Evolutionary conservation across 2,329 filamentous ascomycete species (phyloP).

Genomic region (Colletotrichum orchidophilum): DNA sequence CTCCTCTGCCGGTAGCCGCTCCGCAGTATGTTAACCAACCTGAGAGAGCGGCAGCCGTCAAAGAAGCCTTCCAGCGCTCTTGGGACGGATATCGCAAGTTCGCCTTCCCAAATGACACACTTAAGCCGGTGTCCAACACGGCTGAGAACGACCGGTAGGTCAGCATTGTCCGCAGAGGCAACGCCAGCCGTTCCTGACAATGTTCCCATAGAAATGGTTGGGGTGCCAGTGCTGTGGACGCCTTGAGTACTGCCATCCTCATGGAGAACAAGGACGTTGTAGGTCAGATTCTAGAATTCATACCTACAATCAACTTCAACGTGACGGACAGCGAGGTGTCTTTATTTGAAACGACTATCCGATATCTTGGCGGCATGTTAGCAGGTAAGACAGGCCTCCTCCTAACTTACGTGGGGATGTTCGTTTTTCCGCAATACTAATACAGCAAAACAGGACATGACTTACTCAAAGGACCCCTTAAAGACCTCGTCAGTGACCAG

Average conservation of each 20-base stretch:
- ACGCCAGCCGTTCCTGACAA: constrained; percentile 31
- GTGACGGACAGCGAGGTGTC: constrained; percentile 70
- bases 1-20: not conserved
- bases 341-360: constrained; percentile 90
- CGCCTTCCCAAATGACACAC: constrained; percentile 81
- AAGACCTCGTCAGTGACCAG: constrained; percentile 53
- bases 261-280: constrained; percentile 78
- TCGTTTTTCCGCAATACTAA: not conserved
- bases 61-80: constrained; percentile 73
- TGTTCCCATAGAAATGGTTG: constrained; percentile 73
- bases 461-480: constrained; percentile 74
- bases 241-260: constrained; percentile 80
- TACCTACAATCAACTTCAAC: constrained; percentile 77
- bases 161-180: not conserved
- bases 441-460: constrained; percentile 64
- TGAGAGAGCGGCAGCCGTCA: constrained; percentile 67
- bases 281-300: constrained; percentile 74
- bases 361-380: constrained; percentile 83
- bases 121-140: constrained; percentile 73
- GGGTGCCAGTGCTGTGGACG: constrained; percentile 86
- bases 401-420: not conserved
- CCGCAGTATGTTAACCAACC: constrained; percentile 42
- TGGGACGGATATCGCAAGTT: constrained; percentile 79
- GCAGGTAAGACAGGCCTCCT: constrained; percentile 61
- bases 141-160: constrained; percentile 75